These are phyloP conservation scores for Taiozyma sp. DNA, from an alignment of 1,139 yeast species.

Conservation along the genomic window DNA sequence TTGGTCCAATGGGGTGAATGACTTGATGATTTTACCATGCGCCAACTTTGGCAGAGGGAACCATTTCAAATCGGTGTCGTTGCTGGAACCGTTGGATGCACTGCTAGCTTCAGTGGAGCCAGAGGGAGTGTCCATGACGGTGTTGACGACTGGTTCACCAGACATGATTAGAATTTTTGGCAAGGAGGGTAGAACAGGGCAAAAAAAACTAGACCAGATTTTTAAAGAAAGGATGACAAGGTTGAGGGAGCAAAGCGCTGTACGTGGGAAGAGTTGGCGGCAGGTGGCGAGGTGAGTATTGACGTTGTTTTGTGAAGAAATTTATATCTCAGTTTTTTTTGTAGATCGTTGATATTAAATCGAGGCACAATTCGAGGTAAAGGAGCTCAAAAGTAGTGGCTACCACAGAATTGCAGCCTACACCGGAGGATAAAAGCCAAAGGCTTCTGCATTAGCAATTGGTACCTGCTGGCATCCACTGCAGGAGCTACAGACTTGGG, in stretches of 20 bases:
- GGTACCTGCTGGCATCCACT: background rate
- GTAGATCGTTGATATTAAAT: background rate
- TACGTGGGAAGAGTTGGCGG: background rate
- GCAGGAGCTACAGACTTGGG: too few relatives aligned
- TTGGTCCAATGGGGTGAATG: constrained; percentile 55
- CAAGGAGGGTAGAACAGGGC: background rate
- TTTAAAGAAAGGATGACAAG: background rate
- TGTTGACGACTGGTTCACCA: background rate
- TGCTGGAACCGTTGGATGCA: background rate
- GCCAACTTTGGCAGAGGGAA: constrained; percentile 35
- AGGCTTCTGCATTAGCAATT: background rate
- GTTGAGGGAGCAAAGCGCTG: background rate
- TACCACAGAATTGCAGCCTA: background rate
- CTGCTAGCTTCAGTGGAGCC: background rate
- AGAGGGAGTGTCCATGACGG: background rate
- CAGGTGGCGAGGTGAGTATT: background rate
- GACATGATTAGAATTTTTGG: background rate
- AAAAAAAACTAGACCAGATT: background rate
- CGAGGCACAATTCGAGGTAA: background rate
- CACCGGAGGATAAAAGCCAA: background rate
- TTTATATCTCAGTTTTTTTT: background rate
- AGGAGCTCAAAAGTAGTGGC: background rate
- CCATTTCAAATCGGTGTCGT: constrained; percentile 29
- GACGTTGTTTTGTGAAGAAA: background rate
- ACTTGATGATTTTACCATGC: constrained; percentile 48